These are phyloP conservation scores for Kalaharituber pfeilii DNA, from an alignment of 2,329 filamentous ascomycete genomes.

Conservation along the genomic window DNA sequence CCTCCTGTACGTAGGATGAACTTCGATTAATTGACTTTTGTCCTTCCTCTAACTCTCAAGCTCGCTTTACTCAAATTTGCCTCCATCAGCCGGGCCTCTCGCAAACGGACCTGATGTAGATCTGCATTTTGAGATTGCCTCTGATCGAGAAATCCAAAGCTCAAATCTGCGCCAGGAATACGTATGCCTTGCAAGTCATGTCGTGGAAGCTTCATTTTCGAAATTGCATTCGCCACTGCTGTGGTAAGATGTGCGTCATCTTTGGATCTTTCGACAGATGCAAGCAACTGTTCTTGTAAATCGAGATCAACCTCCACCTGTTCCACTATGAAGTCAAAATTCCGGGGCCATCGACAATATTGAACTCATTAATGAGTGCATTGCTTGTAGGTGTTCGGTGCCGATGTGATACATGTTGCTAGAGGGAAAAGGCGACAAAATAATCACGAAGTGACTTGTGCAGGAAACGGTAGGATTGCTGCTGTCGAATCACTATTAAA, in stretches of 20 bases:
- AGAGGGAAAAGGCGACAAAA: too few relatives aligned
- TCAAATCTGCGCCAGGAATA: not conserved
- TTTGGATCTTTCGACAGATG: not conserved
- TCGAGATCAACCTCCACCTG: not conserved
- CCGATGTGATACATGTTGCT: too few relatives aligned
- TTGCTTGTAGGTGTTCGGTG: too few relatives aligned
- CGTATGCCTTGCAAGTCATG: not conserved
- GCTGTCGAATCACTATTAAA: too few relatives aligned
- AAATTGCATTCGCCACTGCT: not conserved
- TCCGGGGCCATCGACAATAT: not conserved
- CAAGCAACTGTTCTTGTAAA: not conserved
- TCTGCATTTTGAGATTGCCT: not conserved
- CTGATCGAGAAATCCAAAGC: not conserved
- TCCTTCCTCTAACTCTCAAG: too few relatives aligned
- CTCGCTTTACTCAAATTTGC: not conserved
- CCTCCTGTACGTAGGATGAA: too few relatives aligned
- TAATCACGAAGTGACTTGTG: too few relatives aligned
- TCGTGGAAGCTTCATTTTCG: not conserved
- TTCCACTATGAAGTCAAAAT: not conserved
- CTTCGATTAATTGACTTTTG: too few relatives aligned
- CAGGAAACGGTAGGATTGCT: too few relatives aligned
- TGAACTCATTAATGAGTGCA: not conserved
- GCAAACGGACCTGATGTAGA: not conserved
- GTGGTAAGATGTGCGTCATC: not conserved
- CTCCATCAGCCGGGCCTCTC: not conserved